Conservation (phyloP, 345 rosid species). For the Turnera subulata region DNA sequence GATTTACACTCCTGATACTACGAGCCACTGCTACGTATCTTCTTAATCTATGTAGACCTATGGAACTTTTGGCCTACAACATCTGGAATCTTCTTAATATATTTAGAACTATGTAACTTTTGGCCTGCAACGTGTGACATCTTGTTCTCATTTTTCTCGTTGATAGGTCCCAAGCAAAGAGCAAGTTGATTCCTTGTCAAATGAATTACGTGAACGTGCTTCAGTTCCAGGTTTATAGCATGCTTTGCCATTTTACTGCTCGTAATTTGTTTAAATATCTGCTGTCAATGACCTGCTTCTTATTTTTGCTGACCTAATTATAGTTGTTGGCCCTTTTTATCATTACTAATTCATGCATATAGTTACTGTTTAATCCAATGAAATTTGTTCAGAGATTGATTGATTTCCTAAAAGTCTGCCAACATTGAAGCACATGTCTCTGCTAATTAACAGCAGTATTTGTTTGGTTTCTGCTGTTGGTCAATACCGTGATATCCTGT, state of each 20-base stretch:
- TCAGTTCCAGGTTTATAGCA: constrained; percentile 72
- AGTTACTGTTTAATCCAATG: neutral
- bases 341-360: neutral
- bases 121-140: neutral
- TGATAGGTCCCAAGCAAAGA: constrained; percentile 72
- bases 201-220: constrained; percentile 76
- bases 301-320: neutral
- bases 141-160: neutral
- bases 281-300: neutral
- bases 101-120: neutral
- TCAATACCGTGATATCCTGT: neutral
- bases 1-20: no score
- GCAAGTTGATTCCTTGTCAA: constrained; percentile 80
- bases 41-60: no score
- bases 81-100: no score
- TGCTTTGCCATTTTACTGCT: neutral
- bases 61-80: no score
- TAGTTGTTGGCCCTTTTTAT: neutral
- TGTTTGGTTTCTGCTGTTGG: neutral
- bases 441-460: neutral
- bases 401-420: neutral
- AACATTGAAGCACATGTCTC: neutral
- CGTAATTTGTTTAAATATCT: neutral
- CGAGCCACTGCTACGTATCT: no score
- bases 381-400: no score